phyloP scores from a whole-genome alignment of 2,329 filamentous ascomycete genomes.

The Hypoxylon sp. region DNA sequence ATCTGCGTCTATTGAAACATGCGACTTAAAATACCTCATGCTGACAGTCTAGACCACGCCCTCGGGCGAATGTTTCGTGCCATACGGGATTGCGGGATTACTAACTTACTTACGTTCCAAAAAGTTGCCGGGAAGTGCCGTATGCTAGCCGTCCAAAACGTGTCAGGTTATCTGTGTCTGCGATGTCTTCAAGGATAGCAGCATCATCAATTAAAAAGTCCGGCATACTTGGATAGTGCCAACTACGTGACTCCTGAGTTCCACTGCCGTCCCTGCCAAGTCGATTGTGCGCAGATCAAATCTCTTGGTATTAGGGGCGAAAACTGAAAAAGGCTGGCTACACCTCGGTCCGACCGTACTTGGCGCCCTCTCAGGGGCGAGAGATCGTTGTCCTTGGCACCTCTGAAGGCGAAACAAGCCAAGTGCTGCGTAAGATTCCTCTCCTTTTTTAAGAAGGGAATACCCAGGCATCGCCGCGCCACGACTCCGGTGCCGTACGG shows the following conservation, averaged over 20 bases:
- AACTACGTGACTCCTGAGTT: constrained; percentile 38
- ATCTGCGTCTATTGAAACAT: constrained; percentile 33
- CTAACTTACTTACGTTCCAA: constrained; percentile 10
- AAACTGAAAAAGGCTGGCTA: constrained; percentile 29
- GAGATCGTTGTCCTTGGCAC: constrained; percentile 40
- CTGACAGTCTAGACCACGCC: constrained; percentile 31
- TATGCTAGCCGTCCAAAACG: constrained; percentile 16
- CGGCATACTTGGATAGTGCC: constrained; percentile 17
- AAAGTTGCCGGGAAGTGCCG: constrained; percentile 34
- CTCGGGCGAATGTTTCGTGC: constrained; percentile 13
- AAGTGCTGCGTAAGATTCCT: constrained; percentile 25
- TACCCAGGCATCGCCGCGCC: constrained; percentile 19
- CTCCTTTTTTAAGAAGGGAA: constrained; percentile 18
- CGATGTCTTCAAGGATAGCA: constrained; percentile 31
- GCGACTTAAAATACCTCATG: constrained; percentile 43
- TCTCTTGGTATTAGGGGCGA: constrained; percentile 46
- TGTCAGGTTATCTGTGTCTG: constrained; percentile 15
- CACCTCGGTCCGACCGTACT: constrained; percentile 45
- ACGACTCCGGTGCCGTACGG: constrained; percentile 33
- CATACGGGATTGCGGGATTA: constrained; percentile 18
- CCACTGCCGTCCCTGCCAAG: constrained; percentile 50
- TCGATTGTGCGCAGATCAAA: constrained; percentile 49
- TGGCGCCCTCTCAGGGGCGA: constrained; percentile 37
- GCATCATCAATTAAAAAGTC: constrained; percentile 33
- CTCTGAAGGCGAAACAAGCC: constrained; percentile 33